phyloP scores from a whole-genome alignment of 192 early-diverging fungal genomes.

The Neocallimastix lanati region DNA sequence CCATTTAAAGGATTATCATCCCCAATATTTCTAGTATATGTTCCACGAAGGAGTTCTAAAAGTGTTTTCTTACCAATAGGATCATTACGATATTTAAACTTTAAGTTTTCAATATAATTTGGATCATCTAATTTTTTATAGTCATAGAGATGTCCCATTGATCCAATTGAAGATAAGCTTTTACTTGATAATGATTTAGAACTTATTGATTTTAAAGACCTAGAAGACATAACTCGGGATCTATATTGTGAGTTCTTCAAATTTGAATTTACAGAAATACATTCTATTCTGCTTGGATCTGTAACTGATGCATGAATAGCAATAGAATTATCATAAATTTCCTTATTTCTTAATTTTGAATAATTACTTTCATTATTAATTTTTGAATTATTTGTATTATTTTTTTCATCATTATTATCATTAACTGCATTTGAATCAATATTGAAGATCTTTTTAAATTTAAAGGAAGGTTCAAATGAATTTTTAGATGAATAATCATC shows the following conservation, averaged over 20 bases:
- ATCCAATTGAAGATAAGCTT: background rate
- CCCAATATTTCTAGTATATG: background rate
- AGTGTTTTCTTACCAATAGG: background rate
- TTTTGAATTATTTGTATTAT: background rate
- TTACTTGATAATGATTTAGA: background rate
- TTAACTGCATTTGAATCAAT: background rate
- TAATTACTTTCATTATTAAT: background rate
- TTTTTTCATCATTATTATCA: background rate
- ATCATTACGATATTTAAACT: background rate
- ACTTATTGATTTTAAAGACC: background rate
- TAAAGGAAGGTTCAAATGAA: background rate
- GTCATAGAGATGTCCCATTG: background rate
- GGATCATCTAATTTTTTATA: background rate
- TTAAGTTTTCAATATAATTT: background rate
- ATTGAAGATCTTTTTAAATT: background rate
- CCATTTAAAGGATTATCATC: too few relatives aligned
- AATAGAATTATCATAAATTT: background rate
- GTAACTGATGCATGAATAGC: background rate
- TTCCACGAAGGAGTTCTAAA: background rate
- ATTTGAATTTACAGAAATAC: background rate
- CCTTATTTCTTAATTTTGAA: background rate
- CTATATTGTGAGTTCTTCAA: background rate
- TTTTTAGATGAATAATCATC: background rate
- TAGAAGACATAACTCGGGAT: background rate
- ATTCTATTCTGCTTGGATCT: background rate